These are phyloP conservation scores for Escovopsis sp. DNA, from an alignment of 2,329 filamentous ascomycete species.

Conservation along the genomic window DNA sequence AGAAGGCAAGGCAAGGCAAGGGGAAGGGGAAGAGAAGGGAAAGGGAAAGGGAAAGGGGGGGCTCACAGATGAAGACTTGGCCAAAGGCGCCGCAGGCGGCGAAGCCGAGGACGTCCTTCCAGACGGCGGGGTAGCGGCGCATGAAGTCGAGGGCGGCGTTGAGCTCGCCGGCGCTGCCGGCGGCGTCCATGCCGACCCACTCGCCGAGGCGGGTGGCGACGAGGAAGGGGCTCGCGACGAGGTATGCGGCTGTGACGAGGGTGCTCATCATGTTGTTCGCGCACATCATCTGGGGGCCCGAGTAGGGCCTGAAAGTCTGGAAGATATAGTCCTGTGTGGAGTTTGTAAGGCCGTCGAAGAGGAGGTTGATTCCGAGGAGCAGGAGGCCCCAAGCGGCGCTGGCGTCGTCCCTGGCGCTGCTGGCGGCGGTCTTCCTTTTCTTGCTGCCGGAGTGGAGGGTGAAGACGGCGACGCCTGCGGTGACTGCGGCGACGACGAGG, in stretches of 20 bases:
- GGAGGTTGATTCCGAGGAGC: conserved; percentile 72
- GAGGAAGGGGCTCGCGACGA: conserved; percentile 68
- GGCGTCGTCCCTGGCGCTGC: conserved; percentile 23
- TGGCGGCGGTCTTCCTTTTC: conserved; percentile 30
- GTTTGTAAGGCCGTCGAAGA: conserved; percentile 94
- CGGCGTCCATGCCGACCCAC: conserved; percentile 51
- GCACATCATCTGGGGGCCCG: conserved; percentile 98
- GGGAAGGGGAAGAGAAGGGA: background rate
- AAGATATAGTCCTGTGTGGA: conserved; percentile 96
- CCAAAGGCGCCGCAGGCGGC: conserved; percentile 81
- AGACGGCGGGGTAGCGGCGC: conserved; percentile 61
- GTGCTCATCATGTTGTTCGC: conserved; percentile 86
- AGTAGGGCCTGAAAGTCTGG: conserved; percentile 59
- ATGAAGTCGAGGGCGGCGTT: conserved; percentile 69
- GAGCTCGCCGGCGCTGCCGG: conserved; percentile 60
- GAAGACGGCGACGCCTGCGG: conserved; percentile 84
- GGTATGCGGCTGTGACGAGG: conserved; percentile 58
- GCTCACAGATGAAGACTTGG: conserved; percentile 84
- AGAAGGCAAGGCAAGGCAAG: background rate
- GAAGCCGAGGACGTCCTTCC: conserved; percentile 81
- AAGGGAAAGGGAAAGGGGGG: background rate
- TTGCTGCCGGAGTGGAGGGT: conserved; percentile 64
- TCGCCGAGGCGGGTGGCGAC: conserved; percentile 49
- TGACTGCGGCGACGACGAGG: conserved; percentile 79
- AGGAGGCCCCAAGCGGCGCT: conserved; percentile 68